These are phyloP conservation scores for Asterochloris sp. DNA, from an alignment of 139 green algal species.

Conservation along the genomic window DNA sequence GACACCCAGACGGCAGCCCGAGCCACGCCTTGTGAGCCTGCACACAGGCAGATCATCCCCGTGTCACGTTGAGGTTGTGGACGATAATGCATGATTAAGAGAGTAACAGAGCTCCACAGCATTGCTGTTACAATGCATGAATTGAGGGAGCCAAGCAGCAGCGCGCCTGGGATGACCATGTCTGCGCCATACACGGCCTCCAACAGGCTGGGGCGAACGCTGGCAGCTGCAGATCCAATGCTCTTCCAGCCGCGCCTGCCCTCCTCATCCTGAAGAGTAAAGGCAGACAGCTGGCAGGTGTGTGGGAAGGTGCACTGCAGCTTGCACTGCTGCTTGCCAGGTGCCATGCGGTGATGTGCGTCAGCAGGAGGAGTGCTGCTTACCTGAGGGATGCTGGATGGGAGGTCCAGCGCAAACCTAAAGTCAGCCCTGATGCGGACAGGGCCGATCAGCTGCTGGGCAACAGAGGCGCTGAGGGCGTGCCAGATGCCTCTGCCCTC, in stretches of 20 bases:
- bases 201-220: slow-evolving; percentile 52
- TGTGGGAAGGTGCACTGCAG: background rate
- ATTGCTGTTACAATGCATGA: background rate
- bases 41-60: background rate
- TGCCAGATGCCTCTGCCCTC: slow-evolving; percentile 68
- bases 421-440: slow-evolving; percentile 58
- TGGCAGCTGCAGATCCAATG: slow-evolving; percentile 2
- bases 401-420: slow-evolving; percentile 53
- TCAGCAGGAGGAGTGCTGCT: background rate
- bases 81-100: background rate
- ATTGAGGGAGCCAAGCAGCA: background rate
- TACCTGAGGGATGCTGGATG: slow-evolving; percentile 25
- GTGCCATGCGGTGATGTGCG: background rate
- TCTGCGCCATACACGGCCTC: slow-evolving; percentile 58
- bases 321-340: background rate
- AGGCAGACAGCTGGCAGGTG: background rate
- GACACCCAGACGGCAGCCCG: slow-evolving; percentile 63
- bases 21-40: slow-evolving; percentile 41
- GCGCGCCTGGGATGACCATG: slow-evolving; percentile 49
- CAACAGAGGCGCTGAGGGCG: slow-evolving; percentile 49
- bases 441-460: slow-evolving; percentile 75
- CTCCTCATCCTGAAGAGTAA: background rate
- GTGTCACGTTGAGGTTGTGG: background rate
- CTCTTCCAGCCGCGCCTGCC: slow-evolving; percentile 6
- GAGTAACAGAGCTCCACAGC: background rate